phyloP scores from a whole-genome alignment of 345 rosid species.

The Populus pruinosa region DNA sequence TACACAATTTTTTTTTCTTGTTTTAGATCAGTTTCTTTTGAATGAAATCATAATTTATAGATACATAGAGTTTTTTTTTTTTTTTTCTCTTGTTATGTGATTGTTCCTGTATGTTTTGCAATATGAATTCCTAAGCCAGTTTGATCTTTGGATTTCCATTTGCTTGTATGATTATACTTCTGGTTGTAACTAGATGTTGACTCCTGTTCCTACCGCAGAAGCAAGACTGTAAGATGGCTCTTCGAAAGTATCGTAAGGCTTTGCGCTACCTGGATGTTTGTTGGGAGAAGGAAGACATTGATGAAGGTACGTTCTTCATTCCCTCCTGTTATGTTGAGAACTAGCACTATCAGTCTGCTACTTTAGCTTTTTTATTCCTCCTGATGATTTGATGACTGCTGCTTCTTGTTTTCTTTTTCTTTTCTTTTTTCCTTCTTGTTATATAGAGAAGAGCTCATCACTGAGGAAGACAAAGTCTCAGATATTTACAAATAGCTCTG shows the following conservation, averaged over 20 bases:
- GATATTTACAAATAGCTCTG: constrained; percentile 81
- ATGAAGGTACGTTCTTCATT: constrained; percentile 50
- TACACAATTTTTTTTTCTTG: not conserved
- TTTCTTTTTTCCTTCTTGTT: constrained; percentile 7
- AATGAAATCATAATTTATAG: constrained; percentile 22
- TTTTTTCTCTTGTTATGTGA: not conserved
- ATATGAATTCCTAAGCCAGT: not conserved
- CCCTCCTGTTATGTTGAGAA: not conserved
- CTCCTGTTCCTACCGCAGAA: constrained; percentile 37
- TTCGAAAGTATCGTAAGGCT: constrained; percentile 78
- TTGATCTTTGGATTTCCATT: not conserved
- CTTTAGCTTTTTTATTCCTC: not conserved
- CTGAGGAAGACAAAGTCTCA: constrained; percentile 80
- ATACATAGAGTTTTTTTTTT: not conserved
- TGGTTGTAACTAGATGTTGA: not conserved
- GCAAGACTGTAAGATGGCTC: constrained; percentile 86
- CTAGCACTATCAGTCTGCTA: not conserved
- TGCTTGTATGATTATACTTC: not conserved
- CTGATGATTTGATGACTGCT: not conserved
- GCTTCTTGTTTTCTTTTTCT: not conserved
- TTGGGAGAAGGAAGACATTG: constrained; percentile 93
- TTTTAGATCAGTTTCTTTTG: not conserved
- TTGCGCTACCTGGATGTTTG: constrained; percentile 73
- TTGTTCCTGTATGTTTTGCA: not conserved
- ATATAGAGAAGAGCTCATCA: constrained; percentile 59